phyloP scores from a whole-genome alignment of 2,329 filamentous ascomycete genomes.

The Aspergillus texensis region DNA sequence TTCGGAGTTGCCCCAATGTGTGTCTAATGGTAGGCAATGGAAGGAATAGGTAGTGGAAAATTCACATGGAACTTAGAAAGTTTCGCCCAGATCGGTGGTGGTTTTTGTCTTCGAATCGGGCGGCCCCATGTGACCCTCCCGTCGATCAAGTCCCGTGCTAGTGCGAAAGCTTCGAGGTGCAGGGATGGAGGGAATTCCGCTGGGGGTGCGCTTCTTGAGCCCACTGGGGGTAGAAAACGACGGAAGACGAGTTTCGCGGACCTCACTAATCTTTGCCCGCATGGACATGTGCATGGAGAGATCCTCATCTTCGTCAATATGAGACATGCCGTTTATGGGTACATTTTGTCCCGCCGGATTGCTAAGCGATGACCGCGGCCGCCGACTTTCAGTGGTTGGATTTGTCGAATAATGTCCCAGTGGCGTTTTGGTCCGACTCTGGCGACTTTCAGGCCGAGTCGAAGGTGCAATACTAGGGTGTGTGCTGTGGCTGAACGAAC shows the following conservation, averaged over 20 bases:
- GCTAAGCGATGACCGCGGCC: conserved; percentile 72
- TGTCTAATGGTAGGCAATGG: conserved; percentile 8
- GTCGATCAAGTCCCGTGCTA: conserved; percentile 36
- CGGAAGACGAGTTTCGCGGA: conserved; percentile 40
- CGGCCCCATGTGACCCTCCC: conserved; percentile 51
- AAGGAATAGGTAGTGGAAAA: conserved; percentile 5
- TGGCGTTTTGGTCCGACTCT: conserved; percentile 67
- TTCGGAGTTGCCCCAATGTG: conserved; percentile 3
- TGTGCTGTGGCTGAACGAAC: conserved; percentile 44
- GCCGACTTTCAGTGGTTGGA: conserved; percentile 53
- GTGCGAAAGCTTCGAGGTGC: conserved; percentile 44
- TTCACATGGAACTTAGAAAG: conserved; percentile 47
- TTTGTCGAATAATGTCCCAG: conserved; percentile 58
- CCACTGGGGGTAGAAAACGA: conserved; percentile 54
- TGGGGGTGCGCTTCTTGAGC: conserved; percentile 56
- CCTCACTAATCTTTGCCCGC: conserved; percentile 26
- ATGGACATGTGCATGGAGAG: conserved; percentile 48
- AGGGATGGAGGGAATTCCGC: conserved; percentile 45
- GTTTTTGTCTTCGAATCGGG: conserved; percentile 50
- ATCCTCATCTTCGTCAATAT: conserved; percentile 55
- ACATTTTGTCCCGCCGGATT: conserved; percentile 59
- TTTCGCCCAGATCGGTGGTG: conserved; percentile 59
- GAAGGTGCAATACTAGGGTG: conserved; percentile 40
- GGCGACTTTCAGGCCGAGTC: conserved; percentile 66
- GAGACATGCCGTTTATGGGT: conserved; percentile 58